Conservation (phyloP, 2,329 filamentous ascomycete genomes). For the Biscogniauxia sp. region DNA sequence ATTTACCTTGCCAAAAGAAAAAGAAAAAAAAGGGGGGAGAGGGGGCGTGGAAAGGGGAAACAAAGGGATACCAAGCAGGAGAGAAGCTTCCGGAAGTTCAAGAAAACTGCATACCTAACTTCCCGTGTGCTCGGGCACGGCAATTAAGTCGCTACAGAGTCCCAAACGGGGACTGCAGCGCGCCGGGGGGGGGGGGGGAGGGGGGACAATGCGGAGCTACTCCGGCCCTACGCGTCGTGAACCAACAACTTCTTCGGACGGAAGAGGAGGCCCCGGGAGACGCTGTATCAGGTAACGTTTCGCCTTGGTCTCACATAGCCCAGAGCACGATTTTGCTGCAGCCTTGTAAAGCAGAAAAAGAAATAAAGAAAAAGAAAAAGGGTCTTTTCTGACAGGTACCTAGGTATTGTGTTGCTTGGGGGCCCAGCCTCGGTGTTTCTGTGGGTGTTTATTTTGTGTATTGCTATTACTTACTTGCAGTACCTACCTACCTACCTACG, state of each 20-base stretch:
- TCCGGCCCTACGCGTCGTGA: constrained; percentile 7
- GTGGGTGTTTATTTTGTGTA: background rate
- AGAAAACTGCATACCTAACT: background rate
- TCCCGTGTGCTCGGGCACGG: background rate
- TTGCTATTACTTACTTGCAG: no score
- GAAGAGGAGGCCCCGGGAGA: constrained; percentile 7
- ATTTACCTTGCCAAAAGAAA: no score
- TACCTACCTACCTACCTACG: no score
- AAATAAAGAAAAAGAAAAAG: background rate
- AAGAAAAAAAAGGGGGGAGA: no score
- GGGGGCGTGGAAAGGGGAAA: background rate
- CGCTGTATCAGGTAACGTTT: constrained; percentile 12
- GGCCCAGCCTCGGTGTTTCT: background rate
- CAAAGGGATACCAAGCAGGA: background rate
- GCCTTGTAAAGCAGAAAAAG: background rate
- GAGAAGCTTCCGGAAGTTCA: background rate
- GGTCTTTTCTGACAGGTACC: no score
- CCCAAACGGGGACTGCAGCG: constrained; percentile 4
- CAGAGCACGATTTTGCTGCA: background rate
- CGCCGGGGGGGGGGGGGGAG: background rate
- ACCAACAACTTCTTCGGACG: background rate
- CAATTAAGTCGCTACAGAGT: background rate
- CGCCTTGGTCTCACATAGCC: constrained; percentile 2
- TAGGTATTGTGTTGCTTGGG: background rate
- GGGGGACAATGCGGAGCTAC: constrained; percentile 8